Evolutionary conservation across 2,329 filamentous ascomycete species (phyloP).

Genomic region (Diaporthe capsici): DNA sequence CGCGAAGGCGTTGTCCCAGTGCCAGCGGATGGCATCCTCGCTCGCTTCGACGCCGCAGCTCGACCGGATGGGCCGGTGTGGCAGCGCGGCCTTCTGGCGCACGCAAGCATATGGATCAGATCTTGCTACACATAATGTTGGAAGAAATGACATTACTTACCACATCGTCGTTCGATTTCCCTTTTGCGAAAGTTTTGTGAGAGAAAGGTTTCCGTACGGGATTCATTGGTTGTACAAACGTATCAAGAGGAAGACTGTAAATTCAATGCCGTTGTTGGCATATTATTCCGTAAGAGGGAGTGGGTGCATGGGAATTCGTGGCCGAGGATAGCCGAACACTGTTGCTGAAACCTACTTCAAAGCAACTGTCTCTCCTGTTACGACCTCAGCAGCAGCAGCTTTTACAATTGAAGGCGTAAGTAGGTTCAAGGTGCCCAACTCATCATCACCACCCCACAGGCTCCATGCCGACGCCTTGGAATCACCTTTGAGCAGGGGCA

Average conservation of each 20-base stretch:
- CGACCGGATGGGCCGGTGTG: not conserved
- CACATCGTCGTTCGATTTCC: not conserved
- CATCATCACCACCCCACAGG: constrained; percentile 26
- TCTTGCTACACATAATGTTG: rapidly evolving
- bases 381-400: constrained; percentile 37
- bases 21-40: constrained; percentile 60
- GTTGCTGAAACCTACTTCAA: not conserved
- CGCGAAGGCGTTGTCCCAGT: constrained; percentile 78
- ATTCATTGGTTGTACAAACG: not conserved
- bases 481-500: not conserved
- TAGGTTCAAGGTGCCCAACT: constrained; percentile 44
- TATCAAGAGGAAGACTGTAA: constrained; percentile 40
- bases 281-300: too few relatives aligned
- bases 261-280: not conserved
- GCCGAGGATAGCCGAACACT: too few relatives aligned
- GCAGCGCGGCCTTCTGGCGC: not conserved
- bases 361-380: not conserved
- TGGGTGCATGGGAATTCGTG: too few relatives aligned
- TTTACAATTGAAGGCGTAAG: constrained; percentile 43
- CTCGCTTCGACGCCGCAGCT: constrained; percentile 27
- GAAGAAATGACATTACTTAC: not conserved
- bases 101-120: not conserved
- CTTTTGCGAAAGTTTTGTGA: not conserved
- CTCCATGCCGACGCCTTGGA: constrained; percentile 13
- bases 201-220: not conserved